Percentiles rank a stretch among this genome's conserved stretches.
Evolutionary conservation across 2,329 filamentous ascomycete genomes (phyloP).

Genomic region (Diaporthe ilicicola): DNA sequence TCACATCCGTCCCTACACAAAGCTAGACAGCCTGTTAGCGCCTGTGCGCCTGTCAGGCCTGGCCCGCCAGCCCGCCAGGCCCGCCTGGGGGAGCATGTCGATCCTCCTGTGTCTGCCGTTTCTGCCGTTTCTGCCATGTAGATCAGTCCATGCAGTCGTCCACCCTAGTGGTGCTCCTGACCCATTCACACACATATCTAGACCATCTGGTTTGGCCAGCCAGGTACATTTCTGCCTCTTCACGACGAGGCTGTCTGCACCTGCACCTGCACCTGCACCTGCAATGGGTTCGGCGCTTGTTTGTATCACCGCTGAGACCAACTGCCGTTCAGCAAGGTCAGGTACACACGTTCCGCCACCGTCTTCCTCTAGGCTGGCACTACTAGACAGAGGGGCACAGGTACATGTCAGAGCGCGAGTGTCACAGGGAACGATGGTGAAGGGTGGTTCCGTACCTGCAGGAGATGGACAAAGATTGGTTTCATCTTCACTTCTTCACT

Average conservation of each 20-base stretch:
- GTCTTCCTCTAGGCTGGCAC: neutral
- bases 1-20: no score
- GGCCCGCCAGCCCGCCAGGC: neutral
- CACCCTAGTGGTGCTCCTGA: neutral
- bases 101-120: neutral
- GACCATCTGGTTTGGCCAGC: neutral
- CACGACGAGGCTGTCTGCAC: no score
- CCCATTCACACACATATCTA: neutral
- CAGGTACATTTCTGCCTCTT: neutral
- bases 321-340: neutral
- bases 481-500: neutral
- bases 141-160: neutral
- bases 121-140: neutral
- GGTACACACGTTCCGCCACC: neutral
- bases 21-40: no score
- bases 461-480: neutral
- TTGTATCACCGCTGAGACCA: neutral
- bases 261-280: neutral
- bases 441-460: neutral
- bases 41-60: no score
- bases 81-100: neutral
- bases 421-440: neutral
- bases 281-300: neutral
- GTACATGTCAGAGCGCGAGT: neutral
- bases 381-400: neutral